Evolutionary conservation across 1,284 basidiomycete species (phyloP), one percentile per base, ranked within the genome.

Genomic region (Ceraceosorus guamensis): DNA sequence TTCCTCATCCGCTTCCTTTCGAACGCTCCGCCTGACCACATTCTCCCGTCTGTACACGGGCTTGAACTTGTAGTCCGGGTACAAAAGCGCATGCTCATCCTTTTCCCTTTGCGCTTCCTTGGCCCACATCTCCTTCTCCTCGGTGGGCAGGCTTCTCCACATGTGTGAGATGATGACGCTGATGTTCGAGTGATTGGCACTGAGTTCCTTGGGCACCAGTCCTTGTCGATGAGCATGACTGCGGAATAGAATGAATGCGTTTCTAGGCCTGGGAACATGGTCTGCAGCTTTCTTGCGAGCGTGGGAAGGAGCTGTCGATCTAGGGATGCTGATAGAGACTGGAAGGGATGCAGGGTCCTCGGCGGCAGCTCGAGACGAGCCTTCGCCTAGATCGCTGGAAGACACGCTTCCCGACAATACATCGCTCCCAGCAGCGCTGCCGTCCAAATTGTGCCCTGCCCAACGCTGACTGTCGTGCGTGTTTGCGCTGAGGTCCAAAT

Each of bases 241-340:
- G 60, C 91, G 83, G 78, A 91, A 95, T 75, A 95, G 84, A 69
- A 95, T 93, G 79, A 93, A 95, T 48, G 91, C 90, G 77, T 95
- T 95, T 34, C 89, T 87, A 0, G 91, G 91, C 35, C 91, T 84
- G 48, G 91, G 89, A 74, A 92, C 89, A 77, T 92, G 87, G 30
- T 79, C 80, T 2, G 65, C 60, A 0, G 55, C 53, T 18, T 54
- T 67, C 50, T 66, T 68, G 13, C 65, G 64, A 16, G 65, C 55
- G 52, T 73, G 73, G n/a, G 71, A 69, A 1, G 61, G 55, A 13
- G 55, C 55, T n/a, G 35, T 50, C 34, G 24, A 32, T 7, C 44
- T 14, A 6, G 44, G 37, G 37, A 41, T 41, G 37, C 8, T 8
- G 8, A 41, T n/a, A 8, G 37, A 41, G 37, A 41, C 37, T 8